A percentile compares a stretch with the other conserved stretches of the same genome.
Evolutionary conservation across 352 stramenopile species (phyloP).

Genomic region (Saprolegnia parasitica): DNA sequence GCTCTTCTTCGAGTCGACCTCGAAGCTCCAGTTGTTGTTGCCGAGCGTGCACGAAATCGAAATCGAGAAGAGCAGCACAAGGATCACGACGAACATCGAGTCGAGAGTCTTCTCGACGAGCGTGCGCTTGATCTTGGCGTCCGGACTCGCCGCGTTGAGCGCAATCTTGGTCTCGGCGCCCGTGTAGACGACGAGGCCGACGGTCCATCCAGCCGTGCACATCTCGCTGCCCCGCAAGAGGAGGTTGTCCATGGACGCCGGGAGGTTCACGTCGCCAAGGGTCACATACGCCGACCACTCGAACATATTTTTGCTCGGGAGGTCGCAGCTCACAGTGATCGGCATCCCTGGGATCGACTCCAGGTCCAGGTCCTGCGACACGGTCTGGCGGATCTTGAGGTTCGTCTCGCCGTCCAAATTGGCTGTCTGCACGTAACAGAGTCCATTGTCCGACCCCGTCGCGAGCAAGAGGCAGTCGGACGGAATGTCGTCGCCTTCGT

Average conservation of each 20-base stretch:
- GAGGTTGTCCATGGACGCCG: constrained; percentile 70
- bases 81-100: constrained; percentile 83
- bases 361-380: constrained; percentile 61
- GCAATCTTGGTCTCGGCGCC: constrained; percentile 79
- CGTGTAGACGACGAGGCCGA: constrained; percentile 82
- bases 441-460: constrained; percentile 63
- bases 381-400: constrained; percentile 79
- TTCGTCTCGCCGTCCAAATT: constrained; percentile 88
- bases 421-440: constrained; percentile 81
- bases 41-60: constrained; percentile 75
- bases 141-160: constrained; percentile 66
- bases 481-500: constrained; percentile 76
- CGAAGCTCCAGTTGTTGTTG: constrained; percentile 81
- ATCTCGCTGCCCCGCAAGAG: constrained; percentile 81
- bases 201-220: constrained; percentile 79
- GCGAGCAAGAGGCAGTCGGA: constrained; percentile 77
- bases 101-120: constrained; percentile 85
- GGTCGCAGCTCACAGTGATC: constrained; percentile 40
- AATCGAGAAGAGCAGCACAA: constrained; percentile 83
- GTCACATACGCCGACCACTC: constrained; percentile 39
- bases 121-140: constrained; percentile 72
- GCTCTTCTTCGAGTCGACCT: constrained; percentile 30
- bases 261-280: background rate
- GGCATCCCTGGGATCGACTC: constrained; percentile 31
- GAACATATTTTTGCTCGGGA: constrained; percentile 82